Base-by-base conservation (phyloP, 2,329 filamentous ascomycete genomes). In the Claviceps paspali region DNA sequence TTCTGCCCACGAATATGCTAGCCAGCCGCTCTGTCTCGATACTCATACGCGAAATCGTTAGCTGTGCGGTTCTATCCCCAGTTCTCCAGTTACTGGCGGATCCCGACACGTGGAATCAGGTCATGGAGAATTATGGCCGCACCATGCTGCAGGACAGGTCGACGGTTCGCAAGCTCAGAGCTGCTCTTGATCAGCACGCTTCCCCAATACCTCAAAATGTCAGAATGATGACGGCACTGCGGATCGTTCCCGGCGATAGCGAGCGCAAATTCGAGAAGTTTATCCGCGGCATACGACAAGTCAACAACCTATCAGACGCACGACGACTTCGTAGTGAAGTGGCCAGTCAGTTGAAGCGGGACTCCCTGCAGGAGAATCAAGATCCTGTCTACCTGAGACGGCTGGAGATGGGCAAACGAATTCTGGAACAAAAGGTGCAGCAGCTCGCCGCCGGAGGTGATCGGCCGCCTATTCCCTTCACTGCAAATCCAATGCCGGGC, bases 71-170 rank as follows among this genome's bases (percentile, higher is more conserved):
- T 28, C 64, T 98, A 27, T 78, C 76, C 29, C 91, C 91, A 1
- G 63, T 92, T 17, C 68, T 95, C 52, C 76, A 80, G 49, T 65
- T 86, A 43, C 64, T 98, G 14, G 75, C 83, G 5, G 88, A 98
- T 48, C 87, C 92, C 1, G 92, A 98, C 61, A 93, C 82, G 7
- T 98, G 88, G 88, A 96, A 98, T 51, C 87, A 95, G 56, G 60
- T 94, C 41, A 85, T 96, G 69, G 88, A 96, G 57, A 87, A 79
- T 39, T 85, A 79, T 57, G 82, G 86, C 14, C 78, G 83, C 35
- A 80, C 81, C 19, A 80, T 93, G 64, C 68, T 98, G 29, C 91
- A 96, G 56, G 92, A 98, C 55, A 76, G 92, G 27, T 96, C 93
- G 44, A 95, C 87, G 0, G 88, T 98, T 28, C 79, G 83, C 39